Evolutionary conservation across 345 rosid genomes (phyloP).

Genomic region (Dipteronia sinensis): DNA sequence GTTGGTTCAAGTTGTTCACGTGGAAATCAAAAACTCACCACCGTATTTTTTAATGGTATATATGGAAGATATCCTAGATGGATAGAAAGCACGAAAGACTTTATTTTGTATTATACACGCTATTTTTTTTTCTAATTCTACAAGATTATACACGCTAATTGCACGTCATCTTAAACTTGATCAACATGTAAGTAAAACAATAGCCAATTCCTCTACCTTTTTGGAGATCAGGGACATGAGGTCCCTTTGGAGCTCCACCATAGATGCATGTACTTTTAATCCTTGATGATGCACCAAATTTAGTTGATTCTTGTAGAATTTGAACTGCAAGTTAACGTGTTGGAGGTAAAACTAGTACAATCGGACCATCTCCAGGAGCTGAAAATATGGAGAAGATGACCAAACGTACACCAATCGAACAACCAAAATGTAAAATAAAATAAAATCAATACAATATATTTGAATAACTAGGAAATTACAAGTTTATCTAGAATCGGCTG

Average conservation of each 20-base stretch:
- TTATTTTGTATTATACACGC: no score
- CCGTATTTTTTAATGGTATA: no score
- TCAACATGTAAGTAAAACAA: slow-evolving; percentile 28
- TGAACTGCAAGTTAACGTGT: slow-evolving; percentile 99
- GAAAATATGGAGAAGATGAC: slow-evolving; percentile 5
- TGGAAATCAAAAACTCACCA: background rate
- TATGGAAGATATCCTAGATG: no score
- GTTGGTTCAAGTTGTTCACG: background rate
- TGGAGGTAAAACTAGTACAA: slow-evolving; percentile 95
- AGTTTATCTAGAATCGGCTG: slow-evolving; percentile 83
- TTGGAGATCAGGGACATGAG: slow-evolving; percentile 99
- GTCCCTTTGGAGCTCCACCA: slow-evolving; percentile 99
- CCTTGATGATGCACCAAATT: slow-evolving; percentile 93
- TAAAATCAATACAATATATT: background rate
- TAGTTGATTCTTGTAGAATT: slow-evolving; percentile 95
- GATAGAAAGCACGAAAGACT: background rate
- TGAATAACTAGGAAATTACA: background rate
- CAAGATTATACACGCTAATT: no score
- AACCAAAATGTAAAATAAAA: slow-evolving; percentile 3
- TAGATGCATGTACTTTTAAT: slow-evolving; percentile 93
- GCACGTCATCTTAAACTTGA: slow-evolving; percentile 18
- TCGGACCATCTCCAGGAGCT: slow-evolving; percentile 99
- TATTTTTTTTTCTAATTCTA: no score
- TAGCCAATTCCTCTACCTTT: slow-evolving; percentile 70
- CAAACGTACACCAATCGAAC: background rate